phyloP scores from a whole-genome alignment of 305 asterid species.

The Stenogyne calaminthoides region DNA sequence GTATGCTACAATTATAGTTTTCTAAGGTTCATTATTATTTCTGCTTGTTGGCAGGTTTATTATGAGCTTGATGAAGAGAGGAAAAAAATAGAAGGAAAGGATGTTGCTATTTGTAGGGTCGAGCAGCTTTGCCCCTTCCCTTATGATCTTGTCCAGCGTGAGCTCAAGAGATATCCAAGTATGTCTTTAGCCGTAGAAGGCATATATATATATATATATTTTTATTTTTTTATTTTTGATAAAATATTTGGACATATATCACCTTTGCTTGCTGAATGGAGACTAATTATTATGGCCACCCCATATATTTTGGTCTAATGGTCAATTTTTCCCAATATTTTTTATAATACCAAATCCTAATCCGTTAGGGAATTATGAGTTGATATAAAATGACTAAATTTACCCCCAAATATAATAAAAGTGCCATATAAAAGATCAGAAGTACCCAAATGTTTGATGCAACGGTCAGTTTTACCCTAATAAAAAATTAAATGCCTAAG shows the following conservation, averaged over 20 bases:
- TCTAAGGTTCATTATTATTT: not conserved
- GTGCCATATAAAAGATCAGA: not conserved
- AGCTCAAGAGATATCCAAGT: constrained; percentile 95
- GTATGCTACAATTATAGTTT: not conserved
- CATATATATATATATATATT: not conserved
- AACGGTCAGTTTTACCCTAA: not conserved
- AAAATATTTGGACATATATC: not conserved
- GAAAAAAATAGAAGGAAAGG: constrained; percentile 59
- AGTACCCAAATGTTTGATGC: not conserved
- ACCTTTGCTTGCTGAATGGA: constrained; percentile 2
- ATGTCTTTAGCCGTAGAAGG: constrained; percentile 29
- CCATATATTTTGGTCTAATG: not conserved
- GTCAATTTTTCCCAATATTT: not conserved
- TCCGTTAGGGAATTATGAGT: not conserved
- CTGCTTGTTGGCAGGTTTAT: constrained; percentile 57
- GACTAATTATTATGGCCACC: not conserved
- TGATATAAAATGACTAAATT: not conserved
- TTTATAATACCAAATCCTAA: not conserved
- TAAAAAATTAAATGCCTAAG: not conserved
- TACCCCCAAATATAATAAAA: not conserved
- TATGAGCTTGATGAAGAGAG: constrained; percentile 94
- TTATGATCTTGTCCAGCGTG: constrained; percentile 89
- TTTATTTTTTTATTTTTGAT: not conserved
- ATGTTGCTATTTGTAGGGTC: constrained; percentile 93
- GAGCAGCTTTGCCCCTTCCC: constrained; percentile 99